Percentiles rank a stretch among this genome's conserved stretches.
phyloP scores from a whole-genome alignment of 129 eudicot genomes.

The Logfia minima region DNA sequence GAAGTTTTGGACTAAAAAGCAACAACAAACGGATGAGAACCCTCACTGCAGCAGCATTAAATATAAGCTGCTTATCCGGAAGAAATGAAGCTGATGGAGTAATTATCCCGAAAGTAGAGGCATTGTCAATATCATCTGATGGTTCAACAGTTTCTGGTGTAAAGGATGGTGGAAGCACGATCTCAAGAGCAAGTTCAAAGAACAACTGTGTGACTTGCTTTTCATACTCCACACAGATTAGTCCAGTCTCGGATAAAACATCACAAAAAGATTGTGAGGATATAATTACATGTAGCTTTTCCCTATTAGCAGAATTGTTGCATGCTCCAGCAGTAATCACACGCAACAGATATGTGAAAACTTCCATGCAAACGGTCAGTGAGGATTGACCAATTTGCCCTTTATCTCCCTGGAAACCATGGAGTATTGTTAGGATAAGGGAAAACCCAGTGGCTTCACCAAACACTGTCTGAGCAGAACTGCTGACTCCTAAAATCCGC shows the following conservation, averaged over 20 bases:
- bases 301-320: constrained; percentile 71
- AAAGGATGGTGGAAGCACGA: constrained; percentile 78
- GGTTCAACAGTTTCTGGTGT: constrained; percentile 51
- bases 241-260: constrained; percentile 76
- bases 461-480: constrained; percentile 84
- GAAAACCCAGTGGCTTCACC: constrained; percentile 99
- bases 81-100: constrained; percentile 57
- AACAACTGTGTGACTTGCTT: constrained; percentile 80
- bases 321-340: constrained; percentile 73
- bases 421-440: constrained; percentile 76
- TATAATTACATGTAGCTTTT: constrained; percentile 61
- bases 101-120: constrained; percentile 45
- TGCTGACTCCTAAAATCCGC: constrained; percentile 79
- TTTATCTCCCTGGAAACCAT: constrained; percentile 71
- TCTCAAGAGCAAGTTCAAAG: constrained; percentile 89
- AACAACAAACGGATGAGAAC: constrained; percentile 76
- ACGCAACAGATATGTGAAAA: constrained; percentile 78
- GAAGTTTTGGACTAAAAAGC: constrained; percentile 86
- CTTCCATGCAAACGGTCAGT: constrained; percentile 44
- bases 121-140: constrained; percentile 39
- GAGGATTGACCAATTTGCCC: constrained; percentile 40
- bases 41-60: constrained; percentile 85
- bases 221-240: constrained; percentile 83
- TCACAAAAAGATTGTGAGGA: constrained; percentile 80
- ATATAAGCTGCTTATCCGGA: constrained; percentile 62